phyloP scores from a whole-genome alignment of 2,329 filamentous ascomycete species.

The Colletotrichum gigasporum region DNA sequence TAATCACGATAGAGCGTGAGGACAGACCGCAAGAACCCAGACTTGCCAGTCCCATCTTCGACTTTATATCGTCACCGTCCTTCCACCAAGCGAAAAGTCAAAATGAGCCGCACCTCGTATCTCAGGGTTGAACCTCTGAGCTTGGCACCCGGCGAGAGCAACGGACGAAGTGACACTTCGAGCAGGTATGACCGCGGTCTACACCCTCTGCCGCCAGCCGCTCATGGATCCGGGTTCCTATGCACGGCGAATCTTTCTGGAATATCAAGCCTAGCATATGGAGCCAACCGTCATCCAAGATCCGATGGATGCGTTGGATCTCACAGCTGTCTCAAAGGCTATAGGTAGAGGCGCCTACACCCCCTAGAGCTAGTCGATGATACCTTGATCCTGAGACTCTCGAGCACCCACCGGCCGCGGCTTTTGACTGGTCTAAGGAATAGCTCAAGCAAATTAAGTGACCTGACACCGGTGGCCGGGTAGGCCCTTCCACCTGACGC shows the following conservation, averaged over 20 bases:
- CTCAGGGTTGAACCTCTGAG: not conserved
- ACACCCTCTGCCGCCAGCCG: not conserved
- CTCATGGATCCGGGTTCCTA: not conserved
- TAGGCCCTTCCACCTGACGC: not conserved
- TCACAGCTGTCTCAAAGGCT: not conserved
- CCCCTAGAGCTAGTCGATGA: not conserved
- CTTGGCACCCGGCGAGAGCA: not conserved
- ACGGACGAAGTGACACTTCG: not conserved
- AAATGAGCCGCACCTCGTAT: not conserved
- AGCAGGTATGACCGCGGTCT: not conserved
- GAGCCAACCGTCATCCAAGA: not conserved
- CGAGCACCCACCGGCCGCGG: not conserved
- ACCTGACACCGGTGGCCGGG: not conserved
- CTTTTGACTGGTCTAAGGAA: not conserved
- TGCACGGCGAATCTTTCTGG: not conserved
- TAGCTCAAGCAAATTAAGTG: not conserved
- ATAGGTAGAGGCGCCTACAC: not conserved
- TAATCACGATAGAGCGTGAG: too few relatives aligned
- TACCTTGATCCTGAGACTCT: not conserved
- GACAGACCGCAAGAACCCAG: too few relatives aligned
- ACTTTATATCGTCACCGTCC: not conserved
- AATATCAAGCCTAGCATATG: not conserved
- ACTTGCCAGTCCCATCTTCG: too few relatives aligned
- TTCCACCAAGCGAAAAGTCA: too few relatives aligned
- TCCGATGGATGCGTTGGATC: slow-evolving; percentile 8